Evolutionary conservation across 768 basidiomycete genomes (phyloP), one percentile per base, ranked within the genome.

Genomic region (Tylopilus felleus): DNA sequence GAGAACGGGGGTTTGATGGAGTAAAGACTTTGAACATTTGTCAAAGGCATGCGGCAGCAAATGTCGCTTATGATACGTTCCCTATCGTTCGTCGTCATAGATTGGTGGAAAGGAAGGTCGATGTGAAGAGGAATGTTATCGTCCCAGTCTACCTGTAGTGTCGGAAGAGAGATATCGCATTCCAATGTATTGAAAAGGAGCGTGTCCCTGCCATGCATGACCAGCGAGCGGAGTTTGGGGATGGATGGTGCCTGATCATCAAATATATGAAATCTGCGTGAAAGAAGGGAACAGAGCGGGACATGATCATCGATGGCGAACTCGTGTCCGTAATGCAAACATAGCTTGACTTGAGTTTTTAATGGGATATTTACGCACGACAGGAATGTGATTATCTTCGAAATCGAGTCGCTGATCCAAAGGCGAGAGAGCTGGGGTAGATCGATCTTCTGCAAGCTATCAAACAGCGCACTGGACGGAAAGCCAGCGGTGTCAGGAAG

Each of bases 401-500:
- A 59, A 19, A 51, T 31, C 13, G 55, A 53, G 27, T 50, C 60
- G 12, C 16, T 8, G 25, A 63, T 19, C 5, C 4, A 47, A 17
- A 62, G 28, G 29, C 43, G 41, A 39, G 50, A 50, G 13, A 63
- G 62, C n/a, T 10, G 46, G 8, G 58, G 46, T 22, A 60, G 16
- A 17, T 33, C 1, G 28, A 40, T 16, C 27, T 36, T 49, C 25
- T 23, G 42, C 23, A 31, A 41, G 29, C 17, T 12, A 8, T 39
- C 2, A 19, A 13, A 39, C 3, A 6, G 10, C 1, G 6, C 0
- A 14, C 28, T 41, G 6, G 44, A 19, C 28, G 33, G 22, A 38
- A 39, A n/a, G 5, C 14, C 8, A 1, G 12, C 4, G 5, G 49
- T 21, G 9, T 38, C 58, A 8, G 71, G 65, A 8, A 76, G 60